Evolutionary conservation across 192 early-diverging fungal genomes (phyloP), one percentile per base, ranked within the genome.

Genomic region (Diversispora epigaea): DNA sequence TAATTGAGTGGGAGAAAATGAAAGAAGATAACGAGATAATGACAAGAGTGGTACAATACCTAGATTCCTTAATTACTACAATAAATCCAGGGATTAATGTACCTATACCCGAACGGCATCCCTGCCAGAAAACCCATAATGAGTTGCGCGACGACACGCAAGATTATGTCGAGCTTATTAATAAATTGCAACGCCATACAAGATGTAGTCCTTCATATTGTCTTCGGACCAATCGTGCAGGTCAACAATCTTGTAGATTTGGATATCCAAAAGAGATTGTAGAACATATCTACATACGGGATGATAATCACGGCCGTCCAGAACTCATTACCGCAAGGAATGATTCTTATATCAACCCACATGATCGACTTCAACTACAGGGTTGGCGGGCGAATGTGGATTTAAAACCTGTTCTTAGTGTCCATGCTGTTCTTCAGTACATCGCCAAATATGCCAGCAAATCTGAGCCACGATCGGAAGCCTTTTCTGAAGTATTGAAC

Each of bases 1-100:
- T 32, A 60, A 60, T 60, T 60, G 57, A 60, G 25, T 60, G 57
- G 57, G 57, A 60, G 25, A 60, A 60, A 60, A 60, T 60, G 25
- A 60, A 60, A 60, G 57, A 60, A 6, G 17, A 60, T 17, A 32
- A 17, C 6, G 25, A 60, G 7, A 6, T 32, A 60, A 60, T 60
- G 17, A 17, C 17, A 22, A 17, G 17, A 32, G 25, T 60, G 25
- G 57, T 60, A n/a, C 17, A 60, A 17, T 60, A 60, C 17, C 19
- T 32, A 6, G 25, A 60, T 60, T 22, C 19, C 4, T 32, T 60
- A 60, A 17, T 60, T 5, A 60, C 57, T 32, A 60, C 57, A 60
- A 60, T 60, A 10, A 60, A 60, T 60, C 57, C 57, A 60, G 57
- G 17, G 57, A 9, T 60, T 9, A 17, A 60, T 60, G 57, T 17